These are phyloP conservation scores for Candida ipomoeae DNA, from an alignment of 805 yeast species.

Conservation along the genomic window DNA sequence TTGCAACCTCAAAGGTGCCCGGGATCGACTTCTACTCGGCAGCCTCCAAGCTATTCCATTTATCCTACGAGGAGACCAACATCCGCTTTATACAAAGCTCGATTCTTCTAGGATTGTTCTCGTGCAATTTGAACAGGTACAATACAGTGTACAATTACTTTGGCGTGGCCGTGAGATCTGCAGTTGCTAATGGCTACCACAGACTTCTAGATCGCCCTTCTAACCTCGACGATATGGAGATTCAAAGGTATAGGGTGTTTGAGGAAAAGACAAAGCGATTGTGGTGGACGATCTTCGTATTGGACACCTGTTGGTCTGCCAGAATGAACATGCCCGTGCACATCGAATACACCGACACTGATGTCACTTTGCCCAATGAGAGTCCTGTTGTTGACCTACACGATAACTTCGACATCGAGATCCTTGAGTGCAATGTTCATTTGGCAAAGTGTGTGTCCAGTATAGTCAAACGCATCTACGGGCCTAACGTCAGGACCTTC, in stretches of 20 bases:
- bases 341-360: constrained; percentile 41
- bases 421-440: constrained; percentile 36
- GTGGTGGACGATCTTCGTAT: constrained; percentile 42
- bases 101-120: constrained; percentile 31
- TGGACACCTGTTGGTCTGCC: constrained; percentile 39
- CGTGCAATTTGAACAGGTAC: constrained; percentile 34
- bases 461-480: constrained; percentile 33
- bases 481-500: constrained; percentile 38
- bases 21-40: constrained; percentile 32
- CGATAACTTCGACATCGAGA: constrained; percentile 28
- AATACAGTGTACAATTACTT: constrained; percentile 37
- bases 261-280: constrained; percentile 33
- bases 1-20: constrained; percentile 20
- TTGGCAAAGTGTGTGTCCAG: constrained; percentile 36
- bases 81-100: constrained; percentile 34
- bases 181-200: constrained; percentile 37
- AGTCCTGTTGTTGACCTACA: constrained; percentile 22
- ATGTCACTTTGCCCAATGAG: constrained; percentile 38
- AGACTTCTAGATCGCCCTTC: constrained; percentile 22
- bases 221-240: constrained; percentile 1
- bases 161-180: constrained; percentile 37
- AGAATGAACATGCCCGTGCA: constrained; percentile 37
- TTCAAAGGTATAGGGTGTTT: constrained; percentile 1
- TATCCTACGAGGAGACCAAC: constrained; percentile 29
- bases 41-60: constrained; percentile 30